Percentiles rank a stretch among this genome's conserved stretches.
Evolutionary conservation across 2,329 filamentous ascomycete species (phyloP).

Genomic region (Colletotrichum somersetense): DNA sequence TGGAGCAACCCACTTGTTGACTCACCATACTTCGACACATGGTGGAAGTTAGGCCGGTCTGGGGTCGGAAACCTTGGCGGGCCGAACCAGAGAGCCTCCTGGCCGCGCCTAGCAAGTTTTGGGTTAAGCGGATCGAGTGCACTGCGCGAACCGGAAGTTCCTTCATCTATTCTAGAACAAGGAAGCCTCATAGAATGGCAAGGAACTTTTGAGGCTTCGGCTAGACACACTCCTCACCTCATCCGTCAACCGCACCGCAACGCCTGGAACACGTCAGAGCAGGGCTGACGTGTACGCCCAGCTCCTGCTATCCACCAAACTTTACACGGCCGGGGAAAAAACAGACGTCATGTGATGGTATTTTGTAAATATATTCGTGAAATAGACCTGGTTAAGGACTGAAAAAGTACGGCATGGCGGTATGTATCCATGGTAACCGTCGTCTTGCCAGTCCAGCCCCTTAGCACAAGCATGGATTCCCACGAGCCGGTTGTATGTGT

Average conservation of each 20-base stretch:
- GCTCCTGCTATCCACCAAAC: too few species aligned
- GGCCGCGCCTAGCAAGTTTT: neutral
- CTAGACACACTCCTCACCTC: neutral
- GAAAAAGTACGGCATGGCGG: neutral
- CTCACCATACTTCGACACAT: constrained; percentile 6
- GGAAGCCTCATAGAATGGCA: neutral
- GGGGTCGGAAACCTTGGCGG: constrained; percentile 22
- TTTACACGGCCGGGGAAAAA: too few species aligned
- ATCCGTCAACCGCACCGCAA: constrained; percentile 2
- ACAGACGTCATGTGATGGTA: neutral
- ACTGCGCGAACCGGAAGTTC: neutral
- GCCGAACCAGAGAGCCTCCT: constrained; percentile 5
- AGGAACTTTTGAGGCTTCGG: neutral
- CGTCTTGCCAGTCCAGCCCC: constrained; percentile 9
- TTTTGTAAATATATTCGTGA: neutral
- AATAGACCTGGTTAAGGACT: neutral
- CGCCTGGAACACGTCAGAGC: constrained; percentile 29
- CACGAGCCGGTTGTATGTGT: neutral
- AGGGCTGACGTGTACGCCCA: constrained; percentile 19
- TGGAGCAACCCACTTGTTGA: neutral
- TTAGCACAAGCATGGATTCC: neutral
- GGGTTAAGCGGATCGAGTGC: neutral
- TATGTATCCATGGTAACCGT: constrained; percentile 9
- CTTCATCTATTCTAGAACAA: constrained; percentile 8
- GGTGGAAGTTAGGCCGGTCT: neutral